Evolutionary conservation across 768 basidiomycete species (phyloP).

Genomic region (Hygrophoropsis aurantiaca): DNA sequence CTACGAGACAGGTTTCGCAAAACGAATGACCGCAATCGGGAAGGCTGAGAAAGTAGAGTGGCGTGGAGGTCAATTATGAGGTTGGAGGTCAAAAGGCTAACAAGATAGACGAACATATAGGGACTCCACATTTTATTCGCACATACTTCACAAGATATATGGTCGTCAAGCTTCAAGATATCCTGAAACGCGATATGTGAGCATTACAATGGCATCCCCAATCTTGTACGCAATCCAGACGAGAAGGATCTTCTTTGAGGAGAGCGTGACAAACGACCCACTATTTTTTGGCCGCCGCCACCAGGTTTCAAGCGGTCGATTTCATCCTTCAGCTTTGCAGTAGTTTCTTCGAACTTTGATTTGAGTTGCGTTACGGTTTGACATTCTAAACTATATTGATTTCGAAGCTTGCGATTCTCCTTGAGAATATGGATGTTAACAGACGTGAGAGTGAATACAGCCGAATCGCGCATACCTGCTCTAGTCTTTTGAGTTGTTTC

Average conservation of each 20-base stretch:
- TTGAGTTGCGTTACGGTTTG: neutral
- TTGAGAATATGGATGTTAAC: conserved; percentile 12
- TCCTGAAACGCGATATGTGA: conserved; percentile 29
- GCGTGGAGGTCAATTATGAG: neutral
- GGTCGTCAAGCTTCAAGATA: conserved; percentile 48
- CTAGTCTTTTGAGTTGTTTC: conserved; percentile 41
- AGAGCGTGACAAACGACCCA: neutral
- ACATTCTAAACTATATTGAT: conserved; percentile 19
- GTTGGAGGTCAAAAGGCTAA: neutral
- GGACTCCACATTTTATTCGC: conserved; percentile 63
- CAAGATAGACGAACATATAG: conserved; percentile 64
- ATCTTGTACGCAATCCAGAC: no score
- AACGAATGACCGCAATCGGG: conserved; percentile 70
- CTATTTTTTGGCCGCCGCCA: no score
- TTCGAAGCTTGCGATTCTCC: conserved; percentile 29
- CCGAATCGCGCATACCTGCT: conserved; percentile 36
- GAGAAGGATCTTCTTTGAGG: no score
- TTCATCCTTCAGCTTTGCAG: no score
- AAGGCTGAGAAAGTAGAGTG: conserved; percentile 40
- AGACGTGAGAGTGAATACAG: no score
- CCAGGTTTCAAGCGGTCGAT: no score
- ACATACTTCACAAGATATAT: conserved; percentile 65
- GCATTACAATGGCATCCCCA: no score
- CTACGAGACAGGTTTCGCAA: conserved; percentile 59
- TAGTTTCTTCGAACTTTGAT: neutral